Evolutionary conservation across 1,139 yeast species (phyloP).

Genomic region (Taphrina wiesneri): DNA sequence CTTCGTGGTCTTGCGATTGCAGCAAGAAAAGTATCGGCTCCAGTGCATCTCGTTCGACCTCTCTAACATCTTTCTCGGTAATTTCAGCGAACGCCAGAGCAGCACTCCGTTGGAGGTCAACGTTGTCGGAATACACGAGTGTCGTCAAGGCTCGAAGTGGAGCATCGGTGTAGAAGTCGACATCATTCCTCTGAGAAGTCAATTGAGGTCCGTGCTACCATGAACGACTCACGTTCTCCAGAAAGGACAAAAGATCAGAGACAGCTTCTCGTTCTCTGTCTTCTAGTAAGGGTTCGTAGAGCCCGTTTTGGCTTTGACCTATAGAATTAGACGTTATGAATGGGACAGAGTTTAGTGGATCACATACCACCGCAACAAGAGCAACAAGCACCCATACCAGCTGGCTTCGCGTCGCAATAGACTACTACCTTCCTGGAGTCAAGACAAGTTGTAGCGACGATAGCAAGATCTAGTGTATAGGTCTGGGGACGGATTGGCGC

Average conservation of each 20-base stretch:
- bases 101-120: slow-evolving; percentile 94
- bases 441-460: not conserved
- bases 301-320: slow-evolving; percentile 45
- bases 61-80: slow-evolving; percentile 90
- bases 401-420: not conserved
- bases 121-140: slow-evolving; percentile 88
- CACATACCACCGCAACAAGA: slow-evolving; percentile 31
- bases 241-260: slow-evolving; percentile 78
- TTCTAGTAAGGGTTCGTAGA: slow-evolving; percentile 66
- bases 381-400: slow-evolving; percentile 26
- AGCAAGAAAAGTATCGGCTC: slow-evolving; percentile 88
- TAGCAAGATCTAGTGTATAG: not conserved
- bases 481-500: not conserved
- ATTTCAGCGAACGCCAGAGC: slow-evolving; percentile 98
- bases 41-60: slow-evolving; percentile 84
- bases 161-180: slow-evolving; percentile 75
- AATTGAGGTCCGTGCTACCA: slow-evolving; percentile 14
- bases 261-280: slow-evolving; percentile 97
- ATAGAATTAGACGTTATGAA: not conserved
- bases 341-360: not conserved
- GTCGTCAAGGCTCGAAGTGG: slow-evolving; percentile 88
- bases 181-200: slow-evolving; percentile 56
- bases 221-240: slow-evolving; percentile 62
- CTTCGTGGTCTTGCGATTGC: slow-evolving; percentile 87
- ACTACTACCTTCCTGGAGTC: not conserved